phyloP scores from a whole-genome alignment of 495 filamentous ascomycete species.

The Aspergillus baeticus region DNA sequence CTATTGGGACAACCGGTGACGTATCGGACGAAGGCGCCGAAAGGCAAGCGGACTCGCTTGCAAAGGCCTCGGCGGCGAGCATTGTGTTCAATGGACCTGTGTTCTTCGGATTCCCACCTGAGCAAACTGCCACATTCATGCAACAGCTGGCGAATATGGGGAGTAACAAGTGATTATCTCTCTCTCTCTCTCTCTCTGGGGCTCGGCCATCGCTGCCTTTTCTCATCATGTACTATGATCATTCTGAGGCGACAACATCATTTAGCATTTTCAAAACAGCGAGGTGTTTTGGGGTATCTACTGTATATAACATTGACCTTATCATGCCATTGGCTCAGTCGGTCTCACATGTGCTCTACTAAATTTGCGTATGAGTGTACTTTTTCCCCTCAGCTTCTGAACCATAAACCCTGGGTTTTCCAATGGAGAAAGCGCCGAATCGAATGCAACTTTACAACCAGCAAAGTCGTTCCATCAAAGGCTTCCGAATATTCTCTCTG shows the following conservation, averaged over 20 bases:
- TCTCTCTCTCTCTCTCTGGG: background rate
- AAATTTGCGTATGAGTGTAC: too few relatives aligned
- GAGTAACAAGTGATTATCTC: slow-evolving; percentile 2
- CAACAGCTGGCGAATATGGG: slow-evolving; percentile 43
- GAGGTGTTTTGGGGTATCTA: background rate
- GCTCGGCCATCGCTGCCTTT: background rate
- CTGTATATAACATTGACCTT: background rate
- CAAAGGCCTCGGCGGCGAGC: slow-evolving; percentile 38
- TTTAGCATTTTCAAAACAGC: background rate
- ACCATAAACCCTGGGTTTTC: too few relatives aligned
- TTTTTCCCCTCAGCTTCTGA: too few relatives aligned
- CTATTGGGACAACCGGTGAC: background rate
- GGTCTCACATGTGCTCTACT: slow-evolving; percentile 5
- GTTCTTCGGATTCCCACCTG: slow-evolving; percentile 82
- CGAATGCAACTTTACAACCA: too few relatives aligned
- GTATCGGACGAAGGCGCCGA: background rate
- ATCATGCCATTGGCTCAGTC: background rate
- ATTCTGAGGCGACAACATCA: background rate
- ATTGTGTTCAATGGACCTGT: slow-evolving; percentile 85
- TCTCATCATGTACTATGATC: background rate
- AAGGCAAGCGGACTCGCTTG: background rate
- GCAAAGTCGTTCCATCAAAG: background rate
- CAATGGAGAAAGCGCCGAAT: too few relatives aligned
- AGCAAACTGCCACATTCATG: slow-evolving; percentile 71
- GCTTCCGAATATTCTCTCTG: background rate